Conservation (phyloP, 805 yeast genomes). For the Candida sakaeoensis region DNA sequence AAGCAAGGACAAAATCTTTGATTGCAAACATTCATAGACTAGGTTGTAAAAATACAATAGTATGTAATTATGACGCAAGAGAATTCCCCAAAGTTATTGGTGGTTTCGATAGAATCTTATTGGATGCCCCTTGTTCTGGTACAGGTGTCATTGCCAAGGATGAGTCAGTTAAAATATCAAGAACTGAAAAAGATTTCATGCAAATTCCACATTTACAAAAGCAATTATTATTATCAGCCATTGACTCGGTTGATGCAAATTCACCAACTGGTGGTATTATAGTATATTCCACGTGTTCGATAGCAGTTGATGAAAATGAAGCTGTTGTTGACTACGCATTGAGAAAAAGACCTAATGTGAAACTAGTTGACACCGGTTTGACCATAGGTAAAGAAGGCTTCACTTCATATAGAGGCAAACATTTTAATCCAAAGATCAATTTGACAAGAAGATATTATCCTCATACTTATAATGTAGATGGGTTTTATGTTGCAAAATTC, state of each 20-base stretch:
- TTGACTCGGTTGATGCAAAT: slow-evolving; percentile 93
- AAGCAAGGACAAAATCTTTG: slow-evolving; percentile 91
- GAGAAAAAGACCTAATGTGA: slow-evolving; percentile 93
- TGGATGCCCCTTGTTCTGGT: slow-evolving; percentile 99
- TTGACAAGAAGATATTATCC: slow-evolving; percentile 96
- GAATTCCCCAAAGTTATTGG: slow-evolving; percentile 98
- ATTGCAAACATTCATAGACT: slow-evolving; percentile 97
- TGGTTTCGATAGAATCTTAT: slow-evolving; percentile 89
- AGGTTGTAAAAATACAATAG: slow-evolving; percentile 95
- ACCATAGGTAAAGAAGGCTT: slow-evolving; percentile 96
- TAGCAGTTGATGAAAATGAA: slow-evolving; percentile 97
- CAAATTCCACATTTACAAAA: slow-evolving; percentile 96
- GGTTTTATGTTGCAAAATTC: slow-evolving; percentile 96
- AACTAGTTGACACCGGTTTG: slow-evolving; percentile 86
- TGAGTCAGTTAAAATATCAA: slow-evolving; percentile 85
- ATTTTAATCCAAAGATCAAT: slow-evolving; percentile 69
- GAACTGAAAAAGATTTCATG: slow-evolving; percentile 94
- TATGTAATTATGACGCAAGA: slow-evolving; percentile 96
- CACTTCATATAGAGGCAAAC: slow-evolving; percentile 89
- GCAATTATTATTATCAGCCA: slow-evolving; percentile 88
- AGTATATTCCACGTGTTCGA: slow-evolving; percentile 97
- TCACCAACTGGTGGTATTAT: slow-evolving; percentile 90
- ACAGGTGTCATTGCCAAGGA: slow-evolving; percentile 99
- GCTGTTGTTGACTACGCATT: slow-evolving; percentile 97
- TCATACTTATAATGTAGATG: slow-evolving; percentile 97